Evolutionary conservation across 1,284 basidiomycete genomes (phyloP), one percentile per base, ranked within the genome.

Genomic region (Thecaphora thlaspeos): DNA sequence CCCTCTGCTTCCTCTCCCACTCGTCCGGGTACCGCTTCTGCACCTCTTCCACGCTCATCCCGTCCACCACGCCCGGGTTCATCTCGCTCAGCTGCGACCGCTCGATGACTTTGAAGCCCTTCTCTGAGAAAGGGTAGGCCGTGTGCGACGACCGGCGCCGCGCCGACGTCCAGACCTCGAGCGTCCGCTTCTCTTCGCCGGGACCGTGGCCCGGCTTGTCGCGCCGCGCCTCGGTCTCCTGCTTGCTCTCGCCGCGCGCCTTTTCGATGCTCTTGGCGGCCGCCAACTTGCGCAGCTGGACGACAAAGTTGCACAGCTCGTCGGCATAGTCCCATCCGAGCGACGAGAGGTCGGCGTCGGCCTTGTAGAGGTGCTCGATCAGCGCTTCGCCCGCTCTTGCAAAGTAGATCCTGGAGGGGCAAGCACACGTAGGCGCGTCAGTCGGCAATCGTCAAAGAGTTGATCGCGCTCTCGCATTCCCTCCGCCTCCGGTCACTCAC

Each of bases 301-400:
- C 73, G 68, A 62, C 60, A 45, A 68, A 78, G 44, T 65, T 76
- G 58, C 69, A 64, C 28, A 81, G 62, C 40, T 77, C 84, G 70
- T 91, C 88, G 0, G 93, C 87, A 68, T 98, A 99, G 58, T 95
- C 91, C 89, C 90, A 91, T 5, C 94, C 94, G 0, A 88, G 87
- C 2, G 90, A 88, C 1, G 91, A 95, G 9, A 99, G 84, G 75
- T 97, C 95, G 0, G 94, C 92, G 76, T 98, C 94, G 26, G 94
- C 93, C 80, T 95, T 96, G 83, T 94, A 98, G 4, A 93, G 95
- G 78, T 98, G 95, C 77, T 99, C 95, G 63, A 97, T 93, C 52
- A 96, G 83, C 26, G 75, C 74, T 48, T 77, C 74, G 21, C 75
- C 75, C 1, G 75, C 71, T 7, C 77, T 61, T 10, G 73, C 77